phyloP scores from a whole-genome alignment of 2,329 filamentous ascomycete genomes.

The Fusarium sp. region DNA sequence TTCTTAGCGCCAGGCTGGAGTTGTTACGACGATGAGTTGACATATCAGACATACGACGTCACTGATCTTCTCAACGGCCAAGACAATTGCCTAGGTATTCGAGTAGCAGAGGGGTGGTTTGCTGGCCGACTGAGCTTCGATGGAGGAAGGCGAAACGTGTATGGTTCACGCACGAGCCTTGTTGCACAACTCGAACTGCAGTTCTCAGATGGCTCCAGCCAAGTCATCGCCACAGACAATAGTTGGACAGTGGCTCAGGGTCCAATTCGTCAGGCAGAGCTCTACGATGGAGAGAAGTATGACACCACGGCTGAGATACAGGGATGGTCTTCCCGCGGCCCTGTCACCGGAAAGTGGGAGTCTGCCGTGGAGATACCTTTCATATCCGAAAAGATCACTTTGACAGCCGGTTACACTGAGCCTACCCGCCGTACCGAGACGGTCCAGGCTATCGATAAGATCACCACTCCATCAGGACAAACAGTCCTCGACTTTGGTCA shows the following conservation, averaged over 20 bases:
- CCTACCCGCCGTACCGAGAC: conserved; percentile 58
- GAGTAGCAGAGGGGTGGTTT: conserved; percentile 64
- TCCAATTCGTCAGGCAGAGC: conserved; percentile 55
- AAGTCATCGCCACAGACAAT: conserved; percentile 53
- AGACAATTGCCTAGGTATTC: conserved; percentile 37
- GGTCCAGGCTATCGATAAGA: conserved; percentile 50
- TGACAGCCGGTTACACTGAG: conserved; percentile 59
- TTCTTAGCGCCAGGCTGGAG: conserved; percentile 66
- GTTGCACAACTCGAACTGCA: conserved; percentile 57
- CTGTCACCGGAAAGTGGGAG: conserved; percentile 24
- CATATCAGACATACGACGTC: conserved; percentile 68
- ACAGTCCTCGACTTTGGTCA: conserved; percentile 68
- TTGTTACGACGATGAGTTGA: conserved; percentile 61
- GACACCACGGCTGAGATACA: conserved; percentile 53
- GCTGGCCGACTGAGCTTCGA: conserved; percentile 54
- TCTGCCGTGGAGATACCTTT: conserved; percentile 20
- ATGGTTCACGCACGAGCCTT: conserved; percentile 57
- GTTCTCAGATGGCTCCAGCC: conserved; percentile 49
- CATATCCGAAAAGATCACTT: conserved; percentile 26
- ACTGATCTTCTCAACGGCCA: conserved; percentile 52
- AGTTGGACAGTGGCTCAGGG: conserved; percentile 54
- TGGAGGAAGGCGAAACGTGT: conserved; percentile 48
- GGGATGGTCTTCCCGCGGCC: conserved; percentile 32
- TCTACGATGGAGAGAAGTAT: conserved; percentile 68
- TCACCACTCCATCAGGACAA: conserved; percentile 57